Conservation (phyloP, 2,329 filamentous ascomycete species). For the Penicillium paneum region DNA sequence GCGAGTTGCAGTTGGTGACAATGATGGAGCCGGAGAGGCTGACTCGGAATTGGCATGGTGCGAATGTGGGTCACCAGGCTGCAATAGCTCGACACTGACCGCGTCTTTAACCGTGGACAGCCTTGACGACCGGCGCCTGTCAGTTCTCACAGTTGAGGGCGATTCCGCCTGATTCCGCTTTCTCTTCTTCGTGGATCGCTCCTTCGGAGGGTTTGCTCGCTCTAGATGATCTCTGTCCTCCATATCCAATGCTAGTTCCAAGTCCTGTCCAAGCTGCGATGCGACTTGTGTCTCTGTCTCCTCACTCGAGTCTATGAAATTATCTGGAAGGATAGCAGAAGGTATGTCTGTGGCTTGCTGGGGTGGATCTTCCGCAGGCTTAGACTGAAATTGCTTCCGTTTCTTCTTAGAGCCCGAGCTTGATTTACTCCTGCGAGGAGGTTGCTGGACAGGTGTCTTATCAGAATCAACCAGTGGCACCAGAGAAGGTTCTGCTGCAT, state of each 20-base stretch:
- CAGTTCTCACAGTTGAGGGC: conserved; percentile 14
- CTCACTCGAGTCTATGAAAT: conserved; percentile 31
- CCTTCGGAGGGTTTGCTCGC: conserved; percentile 1
- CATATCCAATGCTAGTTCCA: conserved; percentile 39
- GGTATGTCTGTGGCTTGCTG: background rate
- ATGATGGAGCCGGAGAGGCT: conserved; percentile 5
- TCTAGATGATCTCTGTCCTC: conserved; percentile 13
- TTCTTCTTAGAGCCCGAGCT: conserved; percentile 15
- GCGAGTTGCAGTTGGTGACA: conserved; percentile 21
- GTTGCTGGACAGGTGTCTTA: conserved; percentile 1
- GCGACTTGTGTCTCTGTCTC: conserved; percentile 45
- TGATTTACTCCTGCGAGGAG: conserved; percentile 9
- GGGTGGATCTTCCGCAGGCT: background rate
- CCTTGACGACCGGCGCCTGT: conserved; percentile 33
- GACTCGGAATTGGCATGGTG: conserved; percentile 7
- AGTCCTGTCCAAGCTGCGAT: conserved; percentile 46
- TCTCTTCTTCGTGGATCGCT: conserved; percentile 32
- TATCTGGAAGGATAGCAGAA: background rate
- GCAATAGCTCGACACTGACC: conserved; percentile 6
- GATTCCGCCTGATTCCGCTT: conserved; percentile 29
- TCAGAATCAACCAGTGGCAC: conserved; percentile 1
- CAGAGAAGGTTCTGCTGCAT: background rate
- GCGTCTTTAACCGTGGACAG: conserved; percentile 20
- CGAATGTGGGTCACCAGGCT: conserved; percentile 12
- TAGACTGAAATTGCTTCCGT: conserved; percentile 1